These are phyloP conservation scores for Ceratocystis eucalypticola DNA, from an alignment of 2,329 filamentous ascomycete genomes.

Conservation along the genomic window DNA sequence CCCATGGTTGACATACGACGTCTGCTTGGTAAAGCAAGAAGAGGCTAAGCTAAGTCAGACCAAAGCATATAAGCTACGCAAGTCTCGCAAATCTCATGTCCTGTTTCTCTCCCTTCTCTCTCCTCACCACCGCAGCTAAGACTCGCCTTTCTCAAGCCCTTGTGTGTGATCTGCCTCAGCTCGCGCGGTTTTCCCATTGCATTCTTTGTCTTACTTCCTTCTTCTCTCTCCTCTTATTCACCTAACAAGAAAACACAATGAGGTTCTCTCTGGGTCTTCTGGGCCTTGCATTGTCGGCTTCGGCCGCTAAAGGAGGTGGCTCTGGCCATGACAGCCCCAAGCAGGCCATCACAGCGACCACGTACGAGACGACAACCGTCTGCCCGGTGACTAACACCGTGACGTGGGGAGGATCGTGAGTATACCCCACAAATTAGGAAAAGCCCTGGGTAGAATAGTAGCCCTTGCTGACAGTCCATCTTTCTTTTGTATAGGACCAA, in stretches of 20 bases:
- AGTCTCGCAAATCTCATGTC: neutral
- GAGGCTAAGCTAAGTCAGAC: neutral
- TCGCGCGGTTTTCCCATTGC: neutral
- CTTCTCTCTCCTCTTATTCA: too few species aligned
- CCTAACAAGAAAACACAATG: neutral
- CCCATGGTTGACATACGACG: neutral
- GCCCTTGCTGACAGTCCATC: neutral
- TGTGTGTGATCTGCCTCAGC: slow-evolving; percentile 1
- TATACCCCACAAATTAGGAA: neutral
- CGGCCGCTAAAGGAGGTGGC: slow-evolving; percentile 2
- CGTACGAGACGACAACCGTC: slow-evolving; percentile 12
- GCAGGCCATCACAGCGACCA: neutral
- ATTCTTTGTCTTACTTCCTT: neutral
- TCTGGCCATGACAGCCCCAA: neutral
- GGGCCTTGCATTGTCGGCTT: slow-evolving; percentile 4
- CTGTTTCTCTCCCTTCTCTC: neutral
- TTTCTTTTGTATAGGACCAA: slow-evolving; percentile 7
- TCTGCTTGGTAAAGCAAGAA: neutral
- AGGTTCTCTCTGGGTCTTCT: slow-evolving; percentile 10
- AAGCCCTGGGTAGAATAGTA: neutral
- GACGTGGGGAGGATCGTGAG: slow-evolving; percentile 22
- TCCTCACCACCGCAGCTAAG: slow-evolving; percentile 6
- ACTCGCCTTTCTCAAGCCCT: neutral
- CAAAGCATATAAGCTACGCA: neutral
- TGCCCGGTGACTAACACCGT: slow-evolving; percentile 22